A percentile compares a stretch with the other conserved stretches of the same genome.
These are phyloP conservation scores for Phytophthora capsici DNA, from an alignment of 352 stramenopile genomes.

Conservation along the genomic window DNA sequence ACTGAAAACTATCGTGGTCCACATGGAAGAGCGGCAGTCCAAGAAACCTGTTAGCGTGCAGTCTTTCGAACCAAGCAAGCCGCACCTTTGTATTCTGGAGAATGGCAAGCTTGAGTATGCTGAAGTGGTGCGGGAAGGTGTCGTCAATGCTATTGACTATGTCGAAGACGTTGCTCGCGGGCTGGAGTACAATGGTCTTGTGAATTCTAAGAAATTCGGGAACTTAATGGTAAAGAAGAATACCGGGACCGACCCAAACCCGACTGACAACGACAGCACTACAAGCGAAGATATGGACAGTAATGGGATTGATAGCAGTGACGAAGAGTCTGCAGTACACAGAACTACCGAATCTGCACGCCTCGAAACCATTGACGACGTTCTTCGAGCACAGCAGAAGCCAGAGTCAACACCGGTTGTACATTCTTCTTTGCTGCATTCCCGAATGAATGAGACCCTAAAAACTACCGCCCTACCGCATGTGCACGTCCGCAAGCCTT, in stretches of 20 bases:
- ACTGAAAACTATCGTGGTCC: slow-evolving; percentile 62
- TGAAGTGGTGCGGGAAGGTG: slow-evolving; percentile 57
- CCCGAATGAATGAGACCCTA: slow-evolving; percentile 63
- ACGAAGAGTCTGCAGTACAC: slow-evolving; percentile 31
- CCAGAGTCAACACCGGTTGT: slow-evolving; percentile 16
- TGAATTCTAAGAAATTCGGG: slow-evolving; percentile 7
- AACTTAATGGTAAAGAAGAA: slow-evolving; percentile 42
- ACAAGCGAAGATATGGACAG: slow-evolving; percentile 21
- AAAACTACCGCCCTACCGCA: slow-evolving; percentile 74
- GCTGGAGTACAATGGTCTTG: slow-evolving; percentile 51
- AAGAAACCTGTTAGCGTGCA: slow-evolving; percentile 66
- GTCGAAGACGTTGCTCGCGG: slow-evolving; percentile 73
- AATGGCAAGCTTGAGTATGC: slow-evolving; percentile 61
- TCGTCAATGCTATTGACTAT: slow-evolving; percentile 64
- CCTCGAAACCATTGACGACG: slow-evolving; percentile 58
- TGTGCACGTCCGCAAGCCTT: slow-evolving; percentile 80
- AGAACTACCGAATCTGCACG: slow-evolving; percentile 46
- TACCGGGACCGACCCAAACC: slow-evolving; percentile 56
- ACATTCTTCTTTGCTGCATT: slow-evolving; percentile 55
- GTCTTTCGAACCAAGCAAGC: slow-evolving; percentile 60
- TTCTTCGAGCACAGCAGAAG: slow-evolving; percentile 29
- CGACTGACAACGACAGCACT: slow-evolving; percentile 47
- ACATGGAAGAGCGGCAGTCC: slow-evolving; percentile 59
- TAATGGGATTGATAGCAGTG: slow-evolving; percentile 47
- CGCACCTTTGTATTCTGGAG: slow-evolving; percentile 60